Evolutionary conservation across 2,329 filamentous ascomycete species (phyloP).

Genomic region (Talaromyces piceae): DNA sequence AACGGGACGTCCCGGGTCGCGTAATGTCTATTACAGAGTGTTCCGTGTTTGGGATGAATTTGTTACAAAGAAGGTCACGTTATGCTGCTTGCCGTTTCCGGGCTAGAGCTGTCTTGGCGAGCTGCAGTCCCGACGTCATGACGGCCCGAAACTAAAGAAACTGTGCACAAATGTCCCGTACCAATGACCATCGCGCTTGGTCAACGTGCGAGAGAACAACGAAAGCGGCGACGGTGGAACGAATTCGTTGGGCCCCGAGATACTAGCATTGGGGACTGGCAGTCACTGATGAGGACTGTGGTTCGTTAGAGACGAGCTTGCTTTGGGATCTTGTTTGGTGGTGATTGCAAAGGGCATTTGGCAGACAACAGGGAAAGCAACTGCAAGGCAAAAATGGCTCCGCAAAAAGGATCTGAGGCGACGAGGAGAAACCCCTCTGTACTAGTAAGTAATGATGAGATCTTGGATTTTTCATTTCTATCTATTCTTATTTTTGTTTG

Average conservation of each 20-base stretch:
- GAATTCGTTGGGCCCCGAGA: neutral
- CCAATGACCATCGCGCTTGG: neutral
- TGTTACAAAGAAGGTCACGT: neutral
- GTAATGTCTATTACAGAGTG: neutral
- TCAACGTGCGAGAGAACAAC: neutral
- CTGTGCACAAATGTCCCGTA: constrained; percentile 4
- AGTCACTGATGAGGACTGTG: neutral
- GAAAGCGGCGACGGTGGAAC: neutral
- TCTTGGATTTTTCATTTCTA: neutral
- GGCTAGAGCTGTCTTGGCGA: neutral
- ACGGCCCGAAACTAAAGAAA: neutral
- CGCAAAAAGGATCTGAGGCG: constrained; percentile 11
- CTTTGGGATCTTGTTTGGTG: neutral
- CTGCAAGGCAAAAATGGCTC: constrained; percentile 9
- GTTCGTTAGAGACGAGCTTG: neutral
- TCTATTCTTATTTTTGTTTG: constrained; percentile 2
- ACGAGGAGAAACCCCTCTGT: constrained; percentile 39
- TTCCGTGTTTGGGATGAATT: too few species aligned
- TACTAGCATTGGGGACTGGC: neutral
- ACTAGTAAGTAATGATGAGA: constrained; percentile 36
- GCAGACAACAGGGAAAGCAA: neutral
- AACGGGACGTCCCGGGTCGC: too few species aligned
- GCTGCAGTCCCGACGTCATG: constrained; percentile 6
- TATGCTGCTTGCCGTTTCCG: neutral
- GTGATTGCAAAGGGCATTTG: neutral